These are phyloP conservation scores for Haematococcus sp. DNA, from an alignment of 139 green algal species.

Conservation along the genomic window DNA sequence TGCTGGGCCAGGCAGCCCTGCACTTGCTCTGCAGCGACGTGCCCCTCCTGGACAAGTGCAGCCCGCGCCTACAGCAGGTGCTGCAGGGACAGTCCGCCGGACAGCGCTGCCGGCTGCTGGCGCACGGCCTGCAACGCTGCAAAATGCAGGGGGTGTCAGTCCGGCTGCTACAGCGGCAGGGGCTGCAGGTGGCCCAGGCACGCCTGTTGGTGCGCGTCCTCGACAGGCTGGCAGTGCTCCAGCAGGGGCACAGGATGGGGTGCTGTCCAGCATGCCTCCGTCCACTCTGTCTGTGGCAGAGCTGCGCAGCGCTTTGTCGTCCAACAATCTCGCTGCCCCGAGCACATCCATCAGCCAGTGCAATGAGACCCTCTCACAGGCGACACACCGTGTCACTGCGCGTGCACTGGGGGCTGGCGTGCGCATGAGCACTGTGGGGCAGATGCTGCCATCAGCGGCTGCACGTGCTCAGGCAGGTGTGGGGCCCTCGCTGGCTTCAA, in stretches of 20 bases:
- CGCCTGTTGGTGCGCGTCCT: not conserved
- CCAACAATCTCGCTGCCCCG: not conserved
- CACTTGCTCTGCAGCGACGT: not conserved
- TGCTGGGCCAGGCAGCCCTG: not conserved
- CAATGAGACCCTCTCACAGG: not conserved
- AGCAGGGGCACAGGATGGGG: not conserved
- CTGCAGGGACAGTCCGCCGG: not conserved
- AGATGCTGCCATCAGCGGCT: not conserved
- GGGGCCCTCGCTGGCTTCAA: too few relatives aligned
- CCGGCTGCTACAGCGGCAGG: too few relatives aligned
- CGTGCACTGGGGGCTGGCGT: not conserved
- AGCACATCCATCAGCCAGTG: not conserved
- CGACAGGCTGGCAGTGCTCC: not conserved
- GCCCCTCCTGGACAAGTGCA: not conserved
- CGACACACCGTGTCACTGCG: not conserved
- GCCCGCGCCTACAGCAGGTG: not conserved
- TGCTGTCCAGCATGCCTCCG: too few relatives aligned
- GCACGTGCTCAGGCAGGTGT: not conserved
- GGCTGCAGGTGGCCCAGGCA: too few relatives aligned
- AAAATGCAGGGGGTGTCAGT: not conserved
- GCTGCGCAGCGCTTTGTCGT: too few relatives aligned
- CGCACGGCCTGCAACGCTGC: not conserved
- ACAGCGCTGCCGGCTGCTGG: not conserved
- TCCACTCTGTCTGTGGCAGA: too few relatives aligned
- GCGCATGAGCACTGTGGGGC: slow-evolving; percentile 4